Conservation (phyloP, 768 basidiomycete genomes). For the Chalciporus sphaerocephalus region DNA sequence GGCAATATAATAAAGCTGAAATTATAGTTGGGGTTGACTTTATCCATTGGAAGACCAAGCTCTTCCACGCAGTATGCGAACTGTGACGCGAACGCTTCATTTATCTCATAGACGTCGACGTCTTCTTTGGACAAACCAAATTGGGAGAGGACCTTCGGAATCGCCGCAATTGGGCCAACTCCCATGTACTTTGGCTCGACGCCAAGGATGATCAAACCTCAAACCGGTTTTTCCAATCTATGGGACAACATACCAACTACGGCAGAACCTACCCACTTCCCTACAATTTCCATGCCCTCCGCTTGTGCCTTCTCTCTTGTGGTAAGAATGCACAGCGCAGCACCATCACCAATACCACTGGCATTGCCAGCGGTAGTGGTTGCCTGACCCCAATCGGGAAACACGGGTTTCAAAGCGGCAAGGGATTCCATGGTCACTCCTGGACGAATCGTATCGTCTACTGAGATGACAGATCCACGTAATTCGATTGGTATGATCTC, state of each 20-base stretch:
- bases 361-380: constrained; percentile 83
- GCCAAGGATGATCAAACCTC: constrained; percentile 36
- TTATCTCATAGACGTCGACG: constrained; percentile 79
- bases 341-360: constrained; percentile 90
- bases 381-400: constrained; percentile 70
- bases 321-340: constrained; percentile 77
- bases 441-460: constrained; percentile 84
- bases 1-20: neutral
- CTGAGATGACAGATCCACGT: constrained; percentile 58
- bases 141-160: constrained; percentile 63
- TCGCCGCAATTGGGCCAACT: constrained; percentile 65
- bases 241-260: constrained; percentile 58
- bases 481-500: constrained; percentile 89
- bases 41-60: constrained; percentile 68
- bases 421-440: constrained; percentile 80
- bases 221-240: neutral
- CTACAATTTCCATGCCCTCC: constrained; percentile 75
- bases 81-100: constrained; percentile 90
- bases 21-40: constrained; percentile 80
- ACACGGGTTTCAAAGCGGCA: constrained; percentile 77
- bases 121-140: constrained; percentile 65
- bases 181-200: constrained; percentile 80
- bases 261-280: constrained; percentile 74
- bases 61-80: constrained; percentile 90
- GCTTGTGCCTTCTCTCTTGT: constrained; percentile 72